These are phyloP conservation scores for Magnolia kwangsiensis DNA, from an alignment of 164 flowering plant species.

Conservation along the genomic window DNA sequence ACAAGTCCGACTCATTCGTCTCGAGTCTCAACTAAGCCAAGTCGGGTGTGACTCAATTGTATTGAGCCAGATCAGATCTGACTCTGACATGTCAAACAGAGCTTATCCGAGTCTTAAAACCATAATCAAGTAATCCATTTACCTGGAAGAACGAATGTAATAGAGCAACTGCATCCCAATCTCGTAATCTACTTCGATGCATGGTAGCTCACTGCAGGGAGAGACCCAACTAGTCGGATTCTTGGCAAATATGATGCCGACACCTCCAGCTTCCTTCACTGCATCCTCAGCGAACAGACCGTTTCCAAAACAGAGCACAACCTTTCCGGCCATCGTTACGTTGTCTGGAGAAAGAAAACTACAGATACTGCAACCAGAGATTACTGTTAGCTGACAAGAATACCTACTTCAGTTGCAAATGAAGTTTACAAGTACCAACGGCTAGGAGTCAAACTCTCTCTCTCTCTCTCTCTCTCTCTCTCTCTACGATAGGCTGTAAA, in stretches of 20 bases:
- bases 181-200: slow-evolving; percentile 32
- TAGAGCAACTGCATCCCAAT: slow-evolving; percentile 34
- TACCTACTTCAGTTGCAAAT: not conserved
- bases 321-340: slow-evolving; percentile 17
- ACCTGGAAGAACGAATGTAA: slow-evolving; percentile 38
- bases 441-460: too few species aligned
- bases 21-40: too few species aligned
- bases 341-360: slow-evolving; percentile 1
- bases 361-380: not conserved
- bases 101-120: too few species aligned
- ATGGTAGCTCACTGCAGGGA: slow-evolving; percentile 11
- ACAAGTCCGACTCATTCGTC: too few species aligned
- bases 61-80: too few species aligned
- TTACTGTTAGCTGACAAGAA: not conserved
- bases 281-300: not conserved
- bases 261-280: slow-evolving; percentile 20
- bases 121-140: not conserved
- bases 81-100: too few species aligned
- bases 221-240: not conserved
- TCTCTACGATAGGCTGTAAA: too few species aligned
- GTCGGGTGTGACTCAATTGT: too few species aligned
- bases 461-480: too few species aligned
- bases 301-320: slow-evolving; percentile 22
- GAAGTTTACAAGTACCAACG: not conserved
- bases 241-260: slow-evolving; percentile 22